A percentile compares a stretch with the other conserved stretches of the same genome.
Evolutionary conservation across 106 monocot genomes (phyloP).

Genomic region (Triglochin maritima): DNA sequence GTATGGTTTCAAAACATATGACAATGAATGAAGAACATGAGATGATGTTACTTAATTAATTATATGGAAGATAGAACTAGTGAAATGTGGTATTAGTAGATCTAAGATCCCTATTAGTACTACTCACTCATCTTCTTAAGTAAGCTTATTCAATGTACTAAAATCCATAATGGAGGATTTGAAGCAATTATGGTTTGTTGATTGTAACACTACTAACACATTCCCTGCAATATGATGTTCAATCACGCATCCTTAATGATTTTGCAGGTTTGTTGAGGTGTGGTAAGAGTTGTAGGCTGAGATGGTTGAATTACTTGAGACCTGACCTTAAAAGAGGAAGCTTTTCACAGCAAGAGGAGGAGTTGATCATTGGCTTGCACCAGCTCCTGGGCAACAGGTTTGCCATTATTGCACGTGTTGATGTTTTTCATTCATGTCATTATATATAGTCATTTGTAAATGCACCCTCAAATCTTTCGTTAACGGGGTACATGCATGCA

Average conservation of each 20-base stretch:
- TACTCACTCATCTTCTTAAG: too few relatives aligned
- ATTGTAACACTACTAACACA: too few relatives aligned
- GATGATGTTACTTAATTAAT: background rate
- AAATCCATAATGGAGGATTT: too few relatives aligned
- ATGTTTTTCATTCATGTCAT: background rate
- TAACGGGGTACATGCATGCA: background rate
- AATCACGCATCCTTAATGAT: too few relatives aligned
- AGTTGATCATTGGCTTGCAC: conserved; percentile 4
- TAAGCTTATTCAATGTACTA: too few relatives aligned
- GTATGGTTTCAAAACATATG: background rate
- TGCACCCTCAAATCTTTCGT: background rate
- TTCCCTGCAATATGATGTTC: too few relatives aligned
- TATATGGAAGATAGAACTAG: background rate
- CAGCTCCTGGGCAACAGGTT: conserved; percentile 2
- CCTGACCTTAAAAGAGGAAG: conserved; percentile 9
- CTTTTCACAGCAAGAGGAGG: conserved; percentile 5
- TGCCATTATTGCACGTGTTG: background rate
- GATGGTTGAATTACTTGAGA: conserved; percentile 8
- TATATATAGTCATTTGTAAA: background rate
- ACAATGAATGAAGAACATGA: background rate
- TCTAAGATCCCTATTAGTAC: too few relatives aligned
- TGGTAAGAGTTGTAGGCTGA: conserved; percentile 9
- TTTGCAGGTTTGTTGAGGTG: conserved; percentile 6
- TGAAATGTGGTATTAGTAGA: too few relatives aligned
- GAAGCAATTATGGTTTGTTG: too few relatives aligned